These are phyloP conservation scores for Aspergillus costaricaensis DNA, from an alignment of 2,329 filamentous ascomycete genomes.

Conservation along the genomic window DNA sequence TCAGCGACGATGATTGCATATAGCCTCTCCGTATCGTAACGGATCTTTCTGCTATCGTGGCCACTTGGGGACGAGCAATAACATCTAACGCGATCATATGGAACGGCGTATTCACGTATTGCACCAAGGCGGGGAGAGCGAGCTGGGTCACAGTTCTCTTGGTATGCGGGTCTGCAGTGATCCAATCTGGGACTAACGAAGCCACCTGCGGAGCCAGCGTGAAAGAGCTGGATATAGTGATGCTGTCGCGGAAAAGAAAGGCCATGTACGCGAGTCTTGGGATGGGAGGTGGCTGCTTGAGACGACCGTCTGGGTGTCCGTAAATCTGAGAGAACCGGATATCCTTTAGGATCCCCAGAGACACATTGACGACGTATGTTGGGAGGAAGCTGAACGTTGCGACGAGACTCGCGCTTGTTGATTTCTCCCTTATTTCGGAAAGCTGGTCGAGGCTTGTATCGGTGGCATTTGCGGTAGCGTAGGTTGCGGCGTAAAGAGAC, in stretches of 20 bases:
- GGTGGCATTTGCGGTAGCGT: conserved; percentile 77
- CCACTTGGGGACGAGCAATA: conserved; percentile 2
- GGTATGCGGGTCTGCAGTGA: conserved; percentile 23
- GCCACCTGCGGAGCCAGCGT: conserved; percentile 29
- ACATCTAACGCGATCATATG: conserved; percentile 83
- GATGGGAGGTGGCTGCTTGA: not conserved
- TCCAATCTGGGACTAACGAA: conserved; percentile 24
- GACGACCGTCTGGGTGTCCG: conserved; percentile 39
- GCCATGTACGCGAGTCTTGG: conserved; percentile 13
- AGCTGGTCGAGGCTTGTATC: conserved; percentile 71
- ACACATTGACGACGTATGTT: conserved; percentile 35
- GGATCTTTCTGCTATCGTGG: not conserved
- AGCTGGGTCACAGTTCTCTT: conserved; percentile 62
- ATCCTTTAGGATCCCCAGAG: conserved; percentile 34
- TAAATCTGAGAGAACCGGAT: conserved; percentile 65
- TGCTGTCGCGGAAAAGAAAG: conserved; percentile 75
- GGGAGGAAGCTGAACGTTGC: conserved; percentile 65
- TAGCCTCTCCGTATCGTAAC: not conserved
- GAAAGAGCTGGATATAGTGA: conserved; percentile 70
- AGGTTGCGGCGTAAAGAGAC: conserved; percentile 77
- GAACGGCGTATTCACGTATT: conserved; percentile 76
- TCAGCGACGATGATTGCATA: not conserved
- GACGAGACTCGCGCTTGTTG: conserved; percentile 51
- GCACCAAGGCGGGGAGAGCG: conserved; percentile 71
- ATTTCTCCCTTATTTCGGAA: not conserved